These are phyloP conservation scores for Cercophora newfieldiana DNA, from an alignment of 495 filamentous ascomycete genomes.

Conservation along the genomic window DNA sequence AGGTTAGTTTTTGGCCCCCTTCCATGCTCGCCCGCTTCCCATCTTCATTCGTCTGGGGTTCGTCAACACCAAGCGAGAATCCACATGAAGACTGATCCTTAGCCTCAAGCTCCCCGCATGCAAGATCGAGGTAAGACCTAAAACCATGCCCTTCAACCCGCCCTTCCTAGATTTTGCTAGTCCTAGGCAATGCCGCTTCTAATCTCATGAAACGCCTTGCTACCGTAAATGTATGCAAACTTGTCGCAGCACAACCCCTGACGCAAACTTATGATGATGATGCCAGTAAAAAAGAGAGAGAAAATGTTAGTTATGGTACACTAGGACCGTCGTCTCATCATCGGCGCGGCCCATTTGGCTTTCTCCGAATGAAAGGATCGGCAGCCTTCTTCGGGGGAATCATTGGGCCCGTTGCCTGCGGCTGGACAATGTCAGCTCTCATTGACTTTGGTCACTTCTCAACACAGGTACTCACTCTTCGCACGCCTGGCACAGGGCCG, in stretches of 20 bases:
- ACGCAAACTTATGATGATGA: background rate
- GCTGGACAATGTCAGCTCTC: slow-evolving; percentile 3
- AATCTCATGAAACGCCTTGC: background rate
- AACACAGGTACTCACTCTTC: background rate
- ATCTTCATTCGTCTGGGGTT: background rate
- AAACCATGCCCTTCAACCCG: background rate
- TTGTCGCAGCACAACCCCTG: background rate
- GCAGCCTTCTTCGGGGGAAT: slow-evolving; percentile 33
- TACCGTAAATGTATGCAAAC: background rate
- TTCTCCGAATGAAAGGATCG: slow-evolving; percentile 48
- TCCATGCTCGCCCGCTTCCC: background rate
- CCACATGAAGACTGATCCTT: background rate
- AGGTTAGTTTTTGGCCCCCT: background rate
- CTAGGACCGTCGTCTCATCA: background rate
- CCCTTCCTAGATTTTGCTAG: background rate
- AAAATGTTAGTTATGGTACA: background rate
- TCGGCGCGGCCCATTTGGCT: slow-evolving; percentile 32
- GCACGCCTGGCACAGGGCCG: slow-evolving; percentile 16
- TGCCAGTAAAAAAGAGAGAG: background rate
- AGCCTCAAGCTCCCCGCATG: background rate
- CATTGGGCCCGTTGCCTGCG: slow-evolving; percentile 21
- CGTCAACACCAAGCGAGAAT: background rate
- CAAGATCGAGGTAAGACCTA: background rate
- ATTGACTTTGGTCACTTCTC: background rate
- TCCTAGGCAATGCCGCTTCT: background rate